phyloP scores from a whole-genome alignment of 2,329 filamentous ascomycete genomes.

The Colletotrichum australisinense region DNA sequence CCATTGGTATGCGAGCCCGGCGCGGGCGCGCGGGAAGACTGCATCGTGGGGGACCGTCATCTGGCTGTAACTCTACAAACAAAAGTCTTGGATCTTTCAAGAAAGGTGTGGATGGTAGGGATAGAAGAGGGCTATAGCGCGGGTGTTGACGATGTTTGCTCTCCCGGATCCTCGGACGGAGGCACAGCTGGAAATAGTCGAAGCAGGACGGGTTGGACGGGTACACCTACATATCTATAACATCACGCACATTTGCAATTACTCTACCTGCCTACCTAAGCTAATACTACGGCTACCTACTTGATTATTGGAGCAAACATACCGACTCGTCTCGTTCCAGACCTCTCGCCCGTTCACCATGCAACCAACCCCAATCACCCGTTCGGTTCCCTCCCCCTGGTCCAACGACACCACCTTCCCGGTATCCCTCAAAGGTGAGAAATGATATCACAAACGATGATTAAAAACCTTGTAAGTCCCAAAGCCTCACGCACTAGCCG shows the following conservation, averaged over 20 bases:
- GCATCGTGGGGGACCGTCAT: neutral
- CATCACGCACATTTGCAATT: no score
- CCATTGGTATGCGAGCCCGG: neutral
- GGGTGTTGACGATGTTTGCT: neutral
- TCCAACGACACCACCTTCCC: slow-evolving; percentile 8
- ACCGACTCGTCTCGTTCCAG: neutral
- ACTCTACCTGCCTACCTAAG: neutral
- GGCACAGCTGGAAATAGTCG: neutral
- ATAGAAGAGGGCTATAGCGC: neutral
- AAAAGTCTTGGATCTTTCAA: neutral
- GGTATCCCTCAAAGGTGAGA: neutral
- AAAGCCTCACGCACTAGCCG: slow-evolving; percentile 15
- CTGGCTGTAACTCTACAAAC: neutral
- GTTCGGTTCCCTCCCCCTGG: neutral
- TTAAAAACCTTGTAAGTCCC: slow-evolving; percentile 7
- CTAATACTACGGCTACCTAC: neutral
- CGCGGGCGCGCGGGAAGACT: no score
- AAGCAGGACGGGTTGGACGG: neutral
- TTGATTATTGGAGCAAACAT: neutral
- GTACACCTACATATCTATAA: neutral
- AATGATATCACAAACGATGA: slow-evolving; percentile 1
- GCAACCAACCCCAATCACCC: neutral
- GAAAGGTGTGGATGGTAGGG: neutral
- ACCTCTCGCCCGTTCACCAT: neutral
- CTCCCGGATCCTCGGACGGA: neutral